Base-by-base conservation (phyloP, 2,329 filamentous ascomycete genomes). In the Stachybotrys echinatus region DNA sequence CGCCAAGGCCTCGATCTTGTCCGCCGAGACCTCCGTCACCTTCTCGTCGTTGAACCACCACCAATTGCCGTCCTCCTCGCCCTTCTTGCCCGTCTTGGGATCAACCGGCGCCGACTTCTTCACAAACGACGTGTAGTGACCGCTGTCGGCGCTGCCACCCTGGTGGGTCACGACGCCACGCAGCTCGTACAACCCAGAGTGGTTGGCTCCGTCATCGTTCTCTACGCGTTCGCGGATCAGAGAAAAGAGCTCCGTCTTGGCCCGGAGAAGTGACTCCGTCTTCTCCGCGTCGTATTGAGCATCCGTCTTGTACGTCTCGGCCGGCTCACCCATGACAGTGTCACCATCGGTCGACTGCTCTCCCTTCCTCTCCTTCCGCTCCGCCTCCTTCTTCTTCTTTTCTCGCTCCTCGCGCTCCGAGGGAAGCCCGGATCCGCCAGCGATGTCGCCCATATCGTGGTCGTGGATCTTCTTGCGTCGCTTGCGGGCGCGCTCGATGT, bases 1-100 rank as follows among this genome's bases (percentile, higher is more conserved):
- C 47, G 91, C 81, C 47, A 99, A 79, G 4, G 85, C 87, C 65
- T 92, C 88, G 57, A 99, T 95, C 75, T 95, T 94, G 61, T 97
- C 92, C 22, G 83, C 76, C 17, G 89, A 84, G 23, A 99, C 94
- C 74, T 99, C 94, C 14, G 87, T 84, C 31, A 99, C 94, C 74
- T 91, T 95, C 65, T 99, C 92, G 62, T 99, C 94, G 69, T 99
- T 97, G 79, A 99, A 99, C 92, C 94, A 99, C 92, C 94, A 99
- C 94, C 94, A 99, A 62, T 91, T 96, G 58, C 89, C 91, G 64
- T 95, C 90, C 64, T 95, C 90, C 62, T 88, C 84, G 48, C 81
- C 83, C 61, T 83, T 76, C 74, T 90, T 89, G 57, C 89, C 90
- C 19, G 86, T 89, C 62, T 84, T 83, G 17, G 85, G 77, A 59